These are phyloP conservation scores for Ceriops zippeliana DNA, from an alignment of 345 rosid genomes.

Conservation along the genomic window DNA sequence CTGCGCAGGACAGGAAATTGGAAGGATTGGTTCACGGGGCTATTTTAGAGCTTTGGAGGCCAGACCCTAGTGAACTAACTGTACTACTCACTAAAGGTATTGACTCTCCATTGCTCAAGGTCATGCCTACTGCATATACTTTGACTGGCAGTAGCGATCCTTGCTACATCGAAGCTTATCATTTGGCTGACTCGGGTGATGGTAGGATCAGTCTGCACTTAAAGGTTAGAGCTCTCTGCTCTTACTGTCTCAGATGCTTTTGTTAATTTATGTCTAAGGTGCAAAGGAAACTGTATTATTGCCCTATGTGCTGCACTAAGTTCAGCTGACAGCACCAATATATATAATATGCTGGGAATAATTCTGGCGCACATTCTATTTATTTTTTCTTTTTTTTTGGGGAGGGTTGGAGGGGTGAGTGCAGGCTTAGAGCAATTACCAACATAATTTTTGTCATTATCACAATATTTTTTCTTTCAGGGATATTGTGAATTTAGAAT, in stretches of 20 bases:
- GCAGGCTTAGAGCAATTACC: not conserved
- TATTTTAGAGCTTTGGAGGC: constrained; percentile 98
- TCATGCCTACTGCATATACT: constrained; percentile 70
- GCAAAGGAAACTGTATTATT: not conserved
- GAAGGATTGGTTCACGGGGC: constrained; percentile 96
- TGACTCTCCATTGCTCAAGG: constrained; percentile 65
- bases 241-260: not conserved
- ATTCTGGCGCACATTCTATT: no score
- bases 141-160: constrained; percentile 98
- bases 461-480: not conserved
- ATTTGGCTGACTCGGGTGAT: constrained; percentile 93
- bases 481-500: not conserved
- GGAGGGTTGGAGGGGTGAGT: no score
- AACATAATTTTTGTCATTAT: not conserved
- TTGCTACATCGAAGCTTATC: constrained; percentile 91
- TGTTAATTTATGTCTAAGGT: not conserved
- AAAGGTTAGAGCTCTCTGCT: constrained; percentile 44
- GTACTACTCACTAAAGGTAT: constrained; percentile 75
- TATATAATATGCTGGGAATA: not conserved
- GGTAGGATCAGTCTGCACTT: constrained; percentile 89
- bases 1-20: constrained; percentile 95
- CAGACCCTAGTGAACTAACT: constrained; percentile 81
- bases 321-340: not conserved
- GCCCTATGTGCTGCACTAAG: not conserved
- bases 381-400: no score